Evolutionary conservation across 805 yeast genomes (phyloP).

Genomic region (Candida germanica): DNA sequence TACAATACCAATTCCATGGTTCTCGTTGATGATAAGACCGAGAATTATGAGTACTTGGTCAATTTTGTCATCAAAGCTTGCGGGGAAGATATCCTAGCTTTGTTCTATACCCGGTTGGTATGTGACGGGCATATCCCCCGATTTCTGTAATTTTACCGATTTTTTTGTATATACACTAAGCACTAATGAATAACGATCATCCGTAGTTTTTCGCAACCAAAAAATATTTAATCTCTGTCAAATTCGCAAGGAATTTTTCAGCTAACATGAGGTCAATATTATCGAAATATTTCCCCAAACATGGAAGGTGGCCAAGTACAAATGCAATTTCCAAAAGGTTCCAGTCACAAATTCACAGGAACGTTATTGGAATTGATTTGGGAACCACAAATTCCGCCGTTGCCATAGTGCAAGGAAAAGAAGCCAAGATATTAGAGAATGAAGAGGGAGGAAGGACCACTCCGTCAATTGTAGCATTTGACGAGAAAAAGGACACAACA

Average conservation of each 20-base stretch:
- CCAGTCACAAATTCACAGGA: constrained; percentile 4
- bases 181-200: too few relatives aligned
- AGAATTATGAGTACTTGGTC: constrained; percentile 1
- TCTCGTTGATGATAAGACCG: constrained; percentile 2
- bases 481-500: constrained; percentile 18
- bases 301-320: background rate
- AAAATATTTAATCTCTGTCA: too few relatives aligned
- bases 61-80: constrained; percentile 9
- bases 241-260: background rate
- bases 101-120: too few relatives aligned
- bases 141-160: too few relatives aligned
- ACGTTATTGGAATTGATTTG: constrained; percentile 69
- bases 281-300: background rate
- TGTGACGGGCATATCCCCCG: too few relatives aligned
- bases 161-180: too few relatives aligned
- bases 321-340: background rate
- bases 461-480: constrained; percentile 73
- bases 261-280: background rate
- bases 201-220: too few relatives aligned
- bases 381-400: constrained; percentile 89
- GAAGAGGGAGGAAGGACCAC: constrained; percentile 79
- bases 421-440: constrained; percentile 66
- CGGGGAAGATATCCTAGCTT: constrained; percentile 12
- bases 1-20: constrained; percentile 10
- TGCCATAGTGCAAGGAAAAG: constrained; percentile 65